Conservation (phyloP, 768 basidiomycete genomes). For the Termitomyces sp. region DNA sequence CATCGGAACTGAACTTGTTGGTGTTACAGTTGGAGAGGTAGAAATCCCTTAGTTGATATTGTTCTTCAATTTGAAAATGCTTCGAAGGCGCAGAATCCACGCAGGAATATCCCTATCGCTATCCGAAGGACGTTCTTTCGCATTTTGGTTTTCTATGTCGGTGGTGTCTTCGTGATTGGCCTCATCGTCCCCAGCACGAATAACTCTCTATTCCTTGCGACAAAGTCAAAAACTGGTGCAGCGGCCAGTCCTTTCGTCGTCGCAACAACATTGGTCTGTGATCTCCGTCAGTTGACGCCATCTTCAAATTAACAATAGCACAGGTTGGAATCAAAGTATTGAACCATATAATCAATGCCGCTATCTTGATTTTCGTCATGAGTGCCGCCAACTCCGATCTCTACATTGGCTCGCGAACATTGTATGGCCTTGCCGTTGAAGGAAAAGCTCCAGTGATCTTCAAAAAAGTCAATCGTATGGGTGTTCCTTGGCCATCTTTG, state of each 20-base stretch:
- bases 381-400: constrained; percentile 64
- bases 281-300: background rate
- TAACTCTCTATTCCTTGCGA: constrained; percentile 42
- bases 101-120: constrained; percentile 72
- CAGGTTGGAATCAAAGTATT: constrained; percentile 56
- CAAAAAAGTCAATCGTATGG: constrained; percentile 38
- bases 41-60: background rate
- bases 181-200: constrained; percentile 64
- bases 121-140: constrained; percentile 63
- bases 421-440: constrained; percentile 47
- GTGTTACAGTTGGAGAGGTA: constrained; percentile 56
- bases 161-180: constrained; percentile 69
- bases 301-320: background rate
- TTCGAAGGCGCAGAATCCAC: constrained; percentile 61
- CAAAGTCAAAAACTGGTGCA: constrained; percentile 45
- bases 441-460: constrained; percentile 48
- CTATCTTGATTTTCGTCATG: constrained; percentile 62
- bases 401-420: constrained; percentile 47
- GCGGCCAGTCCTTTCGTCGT: constrained; percentile 69
- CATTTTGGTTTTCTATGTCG: constrained; percentile 59
- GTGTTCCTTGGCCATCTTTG: constrained; percentile 51
- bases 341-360: constrained; percentile 63
- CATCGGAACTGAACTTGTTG: constrained; percentile 76
- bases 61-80: constrained; percentile 1
- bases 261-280: constrained; percentile 34